These are phyloP conservation scores for Marasmius tenuissimus DNA, from an alignment of 1,284 basidiomycete genomes.

Conservation along the genomic window DNA sequence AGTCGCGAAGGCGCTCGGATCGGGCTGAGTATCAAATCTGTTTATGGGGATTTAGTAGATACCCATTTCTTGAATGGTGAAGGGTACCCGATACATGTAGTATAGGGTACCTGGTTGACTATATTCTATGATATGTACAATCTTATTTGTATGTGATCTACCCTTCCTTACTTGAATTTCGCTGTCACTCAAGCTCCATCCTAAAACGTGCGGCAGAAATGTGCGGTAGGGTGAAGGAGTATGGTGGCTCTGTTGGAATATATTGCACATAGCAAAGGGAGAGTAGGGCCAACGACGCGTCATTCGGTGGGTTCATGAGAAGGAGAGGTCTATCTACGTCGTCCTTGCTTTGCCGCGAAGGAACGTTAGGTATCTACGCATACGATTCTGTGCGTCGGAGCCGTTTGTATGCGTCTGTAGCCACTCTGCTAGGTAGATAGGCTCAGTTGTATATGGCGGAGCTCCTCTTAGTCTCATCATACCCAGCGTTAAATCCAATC, in stretches of 20 bases:
- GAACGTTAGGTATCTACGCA: too few species aligned
- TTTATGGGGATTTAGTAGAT: conserved; percentile 48
- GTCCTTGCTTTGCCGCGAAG: too few species aligned
- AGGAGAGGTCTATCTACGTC: too few species aligned
- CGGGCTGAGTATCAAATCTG: conserved; percentile 58
- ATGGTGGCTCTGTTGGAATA: background rate
- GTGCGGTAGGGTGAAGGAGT: background rate
- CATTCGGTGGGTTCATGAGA: too few species aligned
- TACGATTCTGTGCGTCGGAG: too few species aligned
- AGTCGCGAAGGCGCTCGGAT: conserved; percentile 67
- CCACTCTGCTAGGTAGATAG: too few species aligned
- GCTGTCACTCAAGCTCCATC: too few species aligned
- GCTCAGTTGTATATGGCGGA: too few species aligned
- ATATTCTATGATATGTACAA: conserved; percentile 59
- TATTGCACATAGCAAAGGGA: background rate
- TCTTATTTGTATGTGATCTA: conserved; percentile 49
- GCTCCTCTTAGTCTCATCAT: too few species aligned
- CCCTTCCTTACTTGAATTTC: background rate
- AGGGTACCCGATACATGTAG: background rate
- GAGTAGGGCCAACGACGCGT: too few species aligned
- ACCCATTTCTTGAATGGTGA: background rate
- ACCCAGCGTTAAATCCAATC: too few species aligned
- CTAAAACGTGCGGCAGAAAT: conserved; percentile 32
- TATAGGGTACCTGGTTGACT: conserved; percentile 63
- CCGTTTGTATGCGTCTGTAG: too few species aligned